Conservation (phyloP, 331 rosid genomes). For the Quercus lobata region DNA sequence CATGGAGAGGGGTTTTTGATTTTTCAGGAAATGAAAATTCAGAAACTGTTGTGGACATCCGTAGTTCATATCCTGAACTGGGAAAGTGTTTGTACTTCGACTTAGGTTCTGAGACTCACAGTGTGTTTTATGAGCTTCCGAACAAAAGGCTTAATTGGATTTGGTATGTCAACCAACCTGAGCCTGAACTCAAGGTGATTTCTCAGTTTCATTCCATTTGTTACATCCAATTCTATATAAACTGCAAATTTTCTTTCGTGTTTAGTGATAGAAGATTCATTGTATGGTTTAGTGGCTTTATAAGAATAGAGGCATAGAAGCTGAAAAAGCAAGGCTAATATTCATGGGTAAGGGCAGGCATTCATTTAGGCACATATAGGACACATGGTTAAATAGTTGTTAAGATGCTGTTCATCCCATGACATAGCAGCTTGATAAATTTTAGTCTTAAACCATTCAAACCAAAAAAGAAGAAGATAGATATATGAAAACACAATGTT, state of each 20-base stretch:
- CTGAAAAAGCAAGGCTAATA: not conserved
- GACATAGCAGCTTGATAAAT: not conserved
- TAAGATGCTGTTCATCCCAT: not conserved
- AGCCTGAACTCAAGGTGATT: conserved; percentile 65
- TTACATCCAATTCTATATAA: not conserved
- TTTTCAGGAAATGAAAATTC: conserved; percentile 55
- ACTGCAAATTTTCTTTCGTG: not conserved
- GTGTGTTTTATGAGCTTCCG: conserved; percentile 63
- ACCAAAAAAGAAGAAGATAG: not conserved
- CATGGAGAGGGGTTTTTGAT: conserved; percentile 93
- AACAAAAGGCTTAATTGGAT: conserved; percentile 74
- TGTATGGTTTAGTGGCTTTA: not conserved
- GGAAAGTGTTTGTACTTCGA: conserved; percentile 86
- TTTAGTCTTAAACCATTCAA: not conserved
- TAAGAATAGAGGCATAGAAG: not conserved
- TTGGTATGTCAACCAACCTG: conserved; percentile 76
- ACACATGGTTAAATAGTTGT: not conserved
- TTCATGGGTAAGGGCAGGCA: not conserved
- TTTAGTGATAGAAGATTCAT: not conserved
- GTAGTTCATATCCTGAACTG: conserved; percentile 64
- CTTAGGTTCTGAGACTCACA: conserved; percentile 59
- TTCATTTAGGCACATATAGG: not conserved
- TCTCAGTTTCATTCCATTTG: not conserved
- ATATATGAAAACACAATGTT: not conserved
- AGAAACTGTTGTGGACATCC: conserved; percentile 43